phyloP scores from a whole-genome alignment of 257 asterid genomes.

The Przewalskia tangutica region DNA sequence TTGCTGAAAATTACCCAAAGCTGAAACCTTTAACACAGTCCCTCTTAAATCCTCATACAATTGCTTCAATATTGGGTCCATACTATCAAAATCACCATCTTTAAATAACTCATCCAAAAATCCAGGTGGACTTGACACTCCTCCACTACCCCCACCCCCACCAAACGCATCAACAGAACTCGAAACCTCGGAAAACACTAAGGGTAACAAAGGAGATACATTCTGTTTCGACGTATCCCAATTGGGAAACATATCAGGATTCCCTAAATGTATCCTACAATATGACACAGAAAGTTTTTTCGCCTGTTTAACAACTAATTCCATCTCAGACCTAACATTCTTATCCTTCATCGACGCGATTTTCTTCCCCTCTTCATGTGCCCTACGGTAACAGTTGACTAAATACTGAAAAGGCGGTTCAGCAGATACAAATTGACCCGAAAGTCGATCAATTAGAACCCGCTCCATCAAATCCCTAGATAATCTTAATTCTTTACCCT shows the following conservation, averaged over 20 bases:
- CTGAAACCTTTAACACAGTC: conserved; percentile 73
- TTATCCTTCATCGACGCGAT: conserved; percentile 70
- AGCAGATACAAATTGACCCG: conserved; percentile 47
- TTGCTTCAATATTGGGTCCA: conserved; percentile 72
- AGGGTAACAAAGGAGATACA: conserved; percentile 60
- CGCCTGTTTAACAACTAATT: conserved; percentile 54
- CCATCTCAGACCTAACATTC: conserved; percentile 55
- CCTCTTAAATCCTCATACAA: conserved; percentile 92
- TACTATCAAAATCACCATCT: conserved; percentile 74
- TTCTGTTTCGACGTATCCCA: conserved; percentile 25
- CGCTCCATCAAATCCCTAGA: conserved; percentile 80
- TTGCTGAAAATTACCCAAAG: conserved; percentile 88
- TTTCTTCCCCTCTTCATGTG: conserved; percentile 67
- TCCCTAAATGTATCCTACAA: conserved; percentile 68
- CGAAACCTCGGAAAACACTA: conserved; percentile 64
- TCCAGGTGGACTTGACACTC: conserved; percentile 52
- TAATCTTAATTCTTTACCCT: conserved; percentile 59
- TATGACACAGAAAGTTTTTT: conserved; percentile 63
- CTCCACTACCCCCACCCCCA: conserved; percentile 29
- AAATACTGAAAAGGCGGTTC: conserved; percentile 76
- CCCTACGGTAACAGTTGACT: conserved; percentile 66
- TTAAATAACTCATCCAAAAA: conserved; percentile 69
- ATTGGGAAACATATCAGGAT: conserved; percentile 79
- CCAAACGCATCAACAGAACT: conserved; percentile 57
- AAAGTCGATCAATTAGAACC: conserved; percentile 69